Conservation (phyloP, 257 asterid species). For the Parsonsia alboflavescens region DNA sequence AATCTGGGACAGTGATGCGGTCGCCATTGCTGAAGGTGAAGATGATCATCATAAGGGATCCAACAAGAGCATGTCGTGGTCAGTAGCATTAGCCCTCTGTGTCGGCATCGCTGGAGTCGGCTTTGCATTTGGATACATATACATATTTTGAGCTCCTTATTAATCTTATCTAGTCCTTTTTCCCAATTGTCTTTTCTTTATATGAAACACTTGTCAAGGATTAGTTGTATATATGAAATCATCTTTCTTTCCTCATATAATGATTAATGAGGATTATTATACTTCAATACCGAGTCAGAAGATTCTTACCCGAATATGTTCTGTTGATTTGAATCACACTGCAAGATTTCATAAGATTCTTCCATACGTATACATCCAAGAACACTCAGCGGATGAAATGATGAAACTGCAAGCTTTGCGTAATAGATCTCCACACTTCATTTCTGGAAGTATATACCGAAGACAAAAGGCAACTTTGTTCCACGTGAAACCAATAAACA, state of each 20-base stretch:
- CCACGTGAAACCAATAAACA: neutral
- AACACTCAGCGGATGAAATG: too few species aligned
- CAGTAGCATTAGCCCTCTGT: constrained; percentile 36
- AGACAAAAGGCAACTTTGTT: neutral
- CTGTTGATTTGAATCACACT: too few species aligned
- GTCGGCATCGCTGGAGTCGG: constrained; percentile 45
- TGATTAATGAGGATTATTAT: neutral
- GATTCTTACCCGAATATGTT: neutral
- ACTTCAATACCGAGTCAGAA: neutral
- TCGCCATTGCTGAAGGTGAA: constrained; percentile 1
- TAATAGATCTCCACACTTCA: neutral
- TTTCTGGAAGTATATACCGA: neutral
- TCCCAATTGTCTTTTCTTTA: neutral
- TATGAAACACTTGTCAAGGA: neutral
- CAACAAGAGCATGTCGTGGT: constrained; percentile 23
- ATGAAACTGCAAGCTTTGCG: neutral
- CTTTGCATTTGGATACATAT: constrained; percentile 25
- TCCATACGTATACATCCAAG: too few species aligned
- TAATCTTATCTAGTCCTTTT: neutral
- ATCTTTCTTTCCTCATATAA: neutral
- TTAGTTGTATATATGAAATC: neutral
- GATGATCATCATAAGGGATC: constrained; percentile 15
- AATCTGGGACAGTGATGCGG: neutral
- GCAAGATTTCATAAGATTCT: too few species aligned
- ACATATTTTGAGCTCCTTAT: constrained; percentile 17